Percentiles rank a stretch among this genome's conserved stretches.
These are phyloP conservation scores for Rhodocollybia butyracea DNA, from an alignment of 768 basidiomycete species.

Conservation along the genomic window DNA sequence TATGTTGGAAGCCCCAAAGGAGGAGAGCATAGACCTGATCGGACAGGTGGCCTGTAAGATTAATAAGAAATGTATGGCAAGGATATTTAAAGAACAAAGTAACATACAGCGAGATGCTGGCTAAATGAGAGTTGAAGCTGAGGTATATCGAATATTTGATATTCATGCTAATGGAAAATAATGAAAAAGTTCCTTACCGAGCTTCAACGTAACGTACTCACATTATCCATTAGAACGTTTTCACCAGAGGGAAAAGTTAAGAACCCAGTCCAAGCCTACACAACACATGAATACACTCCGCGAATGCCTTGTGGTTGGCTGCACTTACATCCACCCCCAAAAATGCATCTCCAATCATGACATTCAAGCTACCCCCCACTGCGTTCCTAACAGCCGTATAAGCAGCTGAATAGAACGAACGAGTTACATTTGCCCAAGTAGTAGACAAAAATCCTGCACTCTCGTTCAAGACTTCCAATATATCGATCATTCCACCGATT, in stretches of 20 bases:
- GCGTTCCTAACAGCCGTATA: constrained; percentile 55
- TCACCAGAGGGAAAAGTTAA: constrained; percentile 48
- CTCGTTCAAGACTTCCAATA: constrained; percentile 71
- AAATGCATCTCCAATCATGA: constrained; percentile 77
- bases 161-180: constrained; percentile 49
- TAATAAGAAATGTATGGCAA: not conserved
- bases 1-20: constrained; percentile 50
- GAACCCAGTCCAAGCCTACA: constrained; percentile 58
- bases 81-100: not conserved
- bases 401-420: constrained; percentile 57
- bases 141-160: constrained; percentile 65
- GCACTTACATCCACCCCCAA: constrained; percentile 48
- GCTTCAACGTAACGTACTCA: constrained; percentile 23
- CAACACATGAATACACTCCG: constrained; percentile 5
- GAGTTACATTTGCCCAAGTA: constrained; percentile 39
- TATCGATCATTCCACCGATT: constrained; percentile 54
- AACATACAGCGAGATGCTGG: constrained; percentile 52
- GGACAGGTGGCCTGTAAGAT: constrained; percentile 50
- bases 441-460: constrained; percentile 50
- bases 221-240: constrained; percentile 66
- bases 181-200: constrained; percentile 1
- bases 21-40: constrained; percentile 38
- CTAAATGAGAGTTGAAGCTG: constrained; percentile 53
- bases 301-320: not conserved
- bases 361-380: constrained; percentile 42